Conservation (phyloP, 2,329 filamentous ascomycete species). For the Ramularia endophylla region DNA sequence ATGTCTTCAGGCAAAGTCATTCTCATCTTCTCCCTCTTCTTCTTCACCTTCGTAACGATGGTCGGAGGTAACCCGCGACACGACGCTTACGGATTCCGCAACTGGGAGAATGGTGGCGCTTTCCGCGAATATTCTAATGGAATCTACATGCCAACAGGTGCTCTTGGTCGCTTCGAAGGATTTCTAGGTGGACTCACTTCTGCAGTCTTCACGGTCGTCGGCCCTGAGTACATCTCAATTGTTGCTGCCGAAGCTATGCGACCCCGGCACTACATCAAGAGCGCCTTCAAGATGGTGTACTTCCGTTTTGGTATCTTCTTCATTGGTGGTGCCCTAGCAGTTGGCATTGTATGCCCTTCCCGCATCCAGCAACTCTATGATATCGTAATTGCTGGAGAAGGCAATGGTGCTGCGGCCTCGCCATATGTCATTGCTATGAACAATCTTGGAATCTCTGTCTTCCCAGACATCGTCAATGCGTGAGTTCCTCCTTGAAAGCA, state of each 20-base stretch:
- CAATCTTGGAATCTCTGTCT: slow-evolving; percentile 38
- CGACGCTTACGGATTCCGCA: slow-evolving; percentile 38
- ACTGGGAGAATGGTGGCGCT: slow-evolving; percentile 36
- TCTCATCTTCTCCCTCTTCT: slow-evolving; percentile 41
- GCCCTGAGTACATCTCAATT: slow-evolving; percentile 46
- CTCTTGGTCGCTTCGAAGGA: slow-evolving; percentile 31
- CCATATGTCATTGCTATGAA: slow-evolving; percentile 33
- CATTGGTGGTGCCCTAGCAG: slow-evolving; percentile 40
- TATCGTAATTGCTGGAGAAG: slow-evolving; percentile 17
- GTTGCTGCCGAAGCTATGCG: slow-evolving; percentile 43
- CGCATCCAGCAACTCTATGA: slow-evolving; percentile 24
- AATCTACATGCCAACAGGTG: slow-evolving; percentile 21
- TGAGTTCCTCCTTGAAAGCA: slow-evolving; percentile 4
- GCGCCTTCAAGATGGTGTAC: slow-evolving; percentile 45
- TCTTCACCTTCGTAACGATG: slow-evolving; percentile 35
- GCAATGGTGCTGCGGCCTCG: slow-evolving; percentile 30
- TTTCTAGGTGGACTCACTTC: slow-evolving; percentile 31
- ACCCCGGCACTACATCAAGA: slow-evolving; percentile 41
- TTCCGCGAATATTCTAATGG: slow-evolving; percentile 20
- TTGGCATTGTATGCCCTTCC: slow-evolving; percentile 36
- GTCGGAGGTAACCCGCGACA: slow-evolving; percentile 29
- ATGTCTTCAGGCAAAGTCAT: slow-evolving; percentile 47
- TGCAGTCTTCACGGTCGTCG: slow-evolving; percentile 43
- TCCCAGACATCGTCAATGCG: slow-evolving; percentile 38
- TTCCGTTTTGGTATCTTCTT: slow-evolving; percentile 44